Evolutionary conservation across 495 filamentous ascomycete species (phyloP).

Genomic region (Chaetomidium leptoderma): DNA sequence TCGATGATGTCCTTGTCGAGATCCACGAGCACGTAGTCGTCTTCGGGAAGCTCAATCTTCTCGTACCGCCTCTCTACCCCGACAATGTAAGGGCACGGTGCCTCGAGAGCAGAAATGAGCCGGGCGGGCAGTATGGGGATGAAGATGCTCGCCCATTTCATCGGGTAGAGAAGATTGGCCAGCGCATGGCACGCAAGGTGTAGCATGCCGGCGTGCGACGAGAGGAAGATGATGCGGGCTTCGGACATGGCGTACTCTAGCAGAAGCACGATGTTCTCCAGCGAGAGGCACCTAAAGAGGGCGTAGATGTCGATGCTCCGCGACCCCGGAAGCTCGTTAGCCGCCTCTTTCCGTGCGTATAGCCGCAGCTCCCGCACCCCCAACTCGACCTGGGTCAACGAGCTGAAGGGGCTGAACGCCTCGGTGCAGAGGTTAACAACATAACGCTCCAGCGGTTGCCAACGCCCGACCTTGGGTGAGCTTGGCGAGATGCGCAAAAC

Average conservation of each 20-base stretch:
- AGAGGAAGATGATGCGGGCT: slow-evolving; percentile 91
- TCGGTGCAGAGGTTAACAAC: slow-evolving; percentile 97
- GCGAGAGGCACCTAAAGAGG: slow-evolving; percentile 80
- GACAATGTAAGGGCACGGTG: slow-evolving; percentile 94
- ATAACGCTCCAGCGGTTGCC: slow-evolving; percentile 95
- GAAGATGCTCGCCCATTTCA: slow-evolving; percentile 88
- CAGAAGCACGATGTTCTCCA: slow-evolving; percentile 85
- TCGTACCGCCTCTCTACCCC: slow-evolving; percentile 94
- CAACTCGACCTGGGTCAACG: slow-evolving; percentile 93
- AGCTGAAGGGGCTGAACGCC: slow-evolving; percentile 83
- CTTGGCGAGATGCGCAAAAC: slow-evolving; percentile 78
- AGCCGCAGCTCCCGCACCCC: slow-evolving; percentile 83
- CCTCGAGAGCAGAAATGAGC: slow-evolving; percentile 82
- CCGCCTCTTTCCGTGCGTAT: slow-evolving; percentile 87
- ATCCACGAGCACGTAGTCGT: slow-evolving; percentile 93
- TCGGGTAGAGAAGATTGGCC: slow-evolving; percentile 77
- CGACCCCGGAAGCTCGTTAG: slow-evolving; percentile 89
- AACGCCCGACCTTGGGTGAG: slow-evolving; percentile 88
- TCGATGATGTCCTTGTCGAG: slow-evolving; percentile 86
- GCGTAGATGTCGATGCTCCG: slow-evolving; percentile 91
- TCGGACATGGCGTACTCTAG: slow-evolving; percentile 93
- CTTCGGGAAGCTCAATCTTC: slow-evolving; percentile 84
- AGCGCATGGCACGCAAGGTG: slow-evolving; percentile 84
- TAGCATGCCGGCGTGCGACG: slow-evolving; percentile 94
- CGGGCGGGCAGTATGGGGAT: slow-evolving; percentile 89